These are phyloP conservation scores for Vigna hirtella DNA, from an alignment of 306 rosid species.

Conservation along the genomic window DNA sequence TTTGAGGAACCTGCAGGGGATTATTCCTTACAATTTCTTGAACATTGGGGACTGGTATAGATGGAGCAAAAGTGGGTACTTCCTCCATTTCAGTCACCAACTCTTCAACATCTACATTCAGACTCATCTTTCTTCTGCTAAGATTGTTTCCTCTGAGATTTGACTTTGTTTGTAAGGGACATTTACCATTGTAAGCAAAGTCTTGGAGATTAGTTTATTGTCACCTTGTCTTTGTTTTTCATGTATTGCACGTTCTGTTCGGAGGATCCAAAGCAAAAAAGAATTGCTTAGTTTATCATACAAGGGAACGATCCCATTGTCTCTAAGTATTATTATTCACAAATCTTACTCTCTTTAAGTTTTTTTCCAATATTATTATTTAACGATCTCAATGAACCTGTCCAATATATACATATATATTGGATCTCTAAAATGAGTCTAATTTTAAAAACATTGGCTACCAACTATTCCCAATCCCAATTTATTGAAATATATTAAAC, in stretches of 20 bases:
- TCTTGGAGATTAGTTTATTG: constrained; percentile 4
- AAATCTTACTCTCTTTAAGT: too few species aligned
- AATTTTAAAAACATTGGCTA: too few species aligned
- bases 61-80: constrained; percentile 37
- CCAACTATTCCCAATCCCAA: not conserved
- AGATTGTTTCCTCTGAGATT: not conserved
- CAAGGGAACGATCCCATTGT: too few species aligned
- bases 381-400: too few species aligned
- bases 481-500: not conserved
- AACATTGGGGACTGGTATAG: constrained; percentile 52
- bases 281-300: not conserved
- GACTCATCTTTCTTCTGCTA: constrained; percentile 32
- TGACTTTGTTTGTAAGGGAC: not conserved
- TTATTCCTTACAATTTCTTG: constrained; percentile 56
- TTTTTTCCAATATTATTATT: too few species aligned
- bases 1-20: constrained; percentile 45
- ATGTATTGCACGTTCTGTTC: not conserved
- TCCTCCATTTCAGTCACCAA: constrained; percentile 5
- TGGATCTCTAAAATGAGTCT: too few species aligned
- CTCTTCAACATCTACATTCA: constrained; percentile 22
- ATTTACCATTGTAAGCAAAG: not conserved
- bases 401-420: too few species aligned
- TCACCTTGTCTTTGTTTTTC: not conserved
- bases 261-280: not conserved
- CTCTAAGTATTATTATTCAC: too few species aligned